phyloP scores from a whole-genome alignment of 345 rosid species.

The Pistacia vera region DNA sequence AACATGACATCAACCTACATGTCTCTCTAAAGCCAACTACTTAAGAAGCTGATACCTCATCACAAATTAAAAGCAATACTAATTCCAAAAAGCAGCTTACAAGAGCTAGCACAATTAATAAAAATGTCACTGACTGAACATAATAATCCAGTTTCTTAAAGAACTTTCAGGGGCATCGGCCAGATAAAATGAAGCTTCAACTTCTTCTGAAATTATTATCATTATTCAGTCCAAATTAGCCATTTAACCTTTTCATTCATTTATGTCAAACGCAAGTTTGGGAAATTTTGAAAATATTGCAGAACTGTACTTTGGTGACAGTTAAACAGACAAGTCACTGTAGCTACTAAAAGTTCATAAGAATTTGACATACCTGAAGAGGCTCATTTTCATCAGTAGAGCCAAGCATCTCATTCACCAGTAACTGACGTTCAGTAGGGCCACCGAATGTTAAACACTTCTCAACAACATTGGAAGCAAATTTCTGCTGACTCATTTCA shows the following conservation, averaged over 20 bases:
- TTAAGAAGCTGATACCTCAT: neutral
- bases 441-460: constrained; percentile 65
- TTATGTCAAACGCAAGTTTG: neutral
- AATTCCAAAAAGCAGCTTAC: neutral
- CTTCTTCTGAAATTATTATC: neutral
- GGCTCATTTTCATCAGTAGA: constrained; percentile 65
- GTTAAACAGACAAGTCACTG: neutral
- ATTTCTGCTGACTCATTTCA: constrained; percentile 74
- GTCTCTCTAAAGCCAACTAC: neutral
- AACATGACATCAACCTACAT: neutral
- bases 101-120: neutral
- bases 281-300: neutral
- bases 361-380: constrained; percentile 49
- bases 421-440: constrained; percentile 47
- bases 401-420: constrained; percentile 73
- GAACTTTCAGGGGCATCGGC: neutral
- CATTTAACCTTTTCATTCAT: neutral
- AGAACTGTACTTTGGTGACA: neutral
- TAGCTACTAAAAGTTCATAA: neutral
- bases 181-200: neutral
- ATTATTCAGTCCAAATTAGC: neutral
- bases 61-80: constrained; percentile 4
- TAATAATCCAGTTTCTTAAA: neutral
- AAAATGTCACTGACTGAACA: neutral
- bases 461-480: constrained; percentile 69